Evolutionary conservation across 2,329 filamentous ascomycete genomes (phyloP), one percentile per base, ranked within the genome.

Genomic region (Phialophora verrucosa): DNA sequence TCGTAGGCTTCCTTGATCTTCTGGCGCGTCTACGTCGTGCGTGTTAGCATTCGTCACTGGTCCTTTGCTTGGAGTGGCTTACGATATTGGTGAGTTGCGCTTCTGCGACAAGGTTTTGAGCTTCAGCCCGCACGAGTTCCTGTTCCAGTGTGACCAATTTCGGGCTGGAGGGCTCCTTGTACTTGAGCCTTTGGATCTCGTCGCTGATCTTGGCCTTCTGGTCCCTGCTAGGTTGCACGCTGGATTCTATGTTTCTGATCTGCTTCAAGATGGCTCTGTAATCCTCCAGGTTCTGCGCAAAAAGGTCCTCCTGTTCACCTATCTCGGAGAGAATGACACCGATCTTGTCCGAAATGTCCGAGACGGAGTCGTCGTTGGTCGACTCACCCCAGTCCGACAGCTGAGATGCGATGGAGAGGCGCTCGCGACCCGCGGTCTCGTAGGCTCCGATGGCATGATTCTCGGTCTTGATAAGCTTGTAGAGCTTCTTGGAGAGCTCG

Each of bases 1-100:
- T 93, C 91, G 76, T 94, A 98, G 27, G 95, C 92, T 79, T 97
- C 92, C 81, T 96, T 97, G 80, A 99, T 85, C 81, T 97, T 98
- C 79, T 95, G 91, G 65, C 95, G 91, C 42, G 95, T 98, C 91
- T 95, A 69, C 23, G 55, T 44, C 47, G 29, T 23, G 56, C 25
- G 42, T 53, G n/a, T 65, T 62, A 69, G 63, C 56, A 56, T 32
- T 38, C 38, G 31, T 53, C 50, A 1, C 44, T 4, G 23, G 17
- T 44, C 14, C 4, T 44, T 44, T 44, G 38, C 38, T 42, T 17
- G 17, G 4, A 35, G 12, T 32, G 35, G 1, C 90, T 67, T 82
- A 96, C 92, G 73, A 97, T 88, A 78, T 99, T 99, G 75, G 91
- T 94, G 78, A 99, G 84, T 80, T 99, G 95, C 25, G 95, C 95